Conservation (phyloP, 176 grass and related monocot genomes). For the Tuctoria greenei region DNA sequence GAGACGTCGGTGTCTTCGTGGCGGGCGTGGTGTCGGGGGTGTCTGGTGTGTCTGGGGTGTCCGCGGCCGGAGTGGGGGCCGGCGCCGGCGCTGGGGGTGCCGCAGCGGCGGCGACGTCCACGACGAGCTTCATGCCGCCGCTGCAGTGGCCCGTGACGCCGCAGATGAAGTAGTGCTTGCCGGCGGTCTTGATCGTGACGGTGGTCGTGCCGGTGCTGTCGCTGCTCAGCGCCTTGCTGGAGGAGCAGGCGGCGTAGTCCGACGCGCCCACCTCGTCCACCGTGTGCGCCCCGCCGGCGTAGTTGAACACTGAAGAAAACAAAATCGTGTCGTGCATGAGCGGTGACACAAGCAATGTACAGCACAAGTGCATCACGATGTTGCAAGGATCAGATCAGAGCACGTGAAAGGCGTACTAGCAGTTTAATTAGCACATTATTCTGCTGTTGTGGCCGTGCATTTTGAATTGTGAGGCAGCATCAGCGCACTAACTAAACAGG, state of each 20-base stretch:
- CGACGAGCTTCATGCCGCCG: slow-evolving; percentile 73
- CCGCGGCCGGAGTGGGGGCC: background rate
- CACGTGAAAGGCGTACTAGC: background rate
- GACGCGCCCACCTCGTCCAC: slow-evolving; percentile 67
- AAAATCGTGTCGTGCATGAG: background rate
- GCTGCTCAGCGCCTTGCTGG: slow-evolving; percentile 52
- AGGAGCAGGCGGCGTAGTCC: slow-evolving; percentile 70
- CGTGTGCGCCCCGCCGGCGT: slow-evolving; percentile 49
- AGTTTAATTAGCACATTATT: background rate
- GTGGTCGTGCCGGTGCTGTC: slow-evolving; percentile 57
- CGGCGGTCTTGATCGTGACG: slow-evolving; percentile 63
- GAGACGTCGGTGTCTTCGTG: slow-evolving; percentile 21
- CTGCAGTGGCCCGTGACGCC: slow-evolving; percentile 63
- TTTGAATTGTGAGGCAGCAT: background rate
- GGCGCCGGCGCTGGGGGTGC: slow-evolving; percentile 32
- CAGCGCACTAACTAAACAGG: background rate
- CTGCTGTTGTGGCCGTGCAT: background rate
- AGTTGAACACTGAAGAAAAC: slow-evolving; percentile 61
- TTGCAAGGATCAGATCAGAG: background rate
- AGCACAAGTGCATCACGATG: background rate
- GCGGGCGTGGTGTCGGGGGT: slow-evolving; percentile 18
- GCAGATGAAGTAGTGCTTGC: slow-evolving; percentile 88
- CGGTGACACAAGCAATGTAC: background rate
- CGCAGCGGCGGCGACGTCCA: slow-evolving; percentile 36
- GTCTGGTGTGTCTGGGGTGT: slow-evolving; percentile 21